A percentile compares a stretch with the other conserved stretches of the same genome.
Conservation (phyloP, 2,329 filamentous ascomycete species). For the Penicillium thymicola region DNA sequence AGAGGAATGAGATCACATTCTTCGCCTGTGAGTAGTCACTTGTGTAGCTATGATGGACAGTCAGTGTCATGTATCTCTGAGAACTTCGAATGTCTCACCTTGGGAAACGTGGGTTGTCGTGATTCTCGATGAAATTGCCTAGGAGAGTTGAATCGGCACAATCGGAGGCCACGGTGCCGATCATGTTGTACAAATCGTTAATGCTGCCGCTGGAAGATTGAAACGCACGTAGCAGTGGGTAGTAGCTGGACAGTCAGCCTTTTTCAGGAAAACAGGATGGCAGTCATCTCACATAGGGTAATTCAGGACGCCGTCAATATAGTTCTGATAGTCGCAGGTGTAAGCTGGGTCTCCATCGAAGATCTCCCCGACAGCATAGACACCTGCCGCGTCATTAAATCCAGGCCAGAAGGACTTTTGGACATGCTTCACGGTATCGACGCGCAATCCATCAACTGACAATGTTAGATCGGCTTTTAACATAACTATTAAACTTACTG, state of each 20-base stretch:
- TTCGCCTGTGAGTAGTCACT: slow-evolving; percentile 49
- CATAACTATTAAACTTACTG: slow-evolving; percentile 45
- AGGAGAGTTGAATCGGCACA: slow-evolving; percentile 49
- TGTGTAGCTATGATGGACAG: slow-evolving; percentile 23
- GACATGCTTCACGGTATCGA: slow-evolving; percentile 52
- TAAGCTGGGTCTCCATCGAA: slow-evolving; percentile 40
- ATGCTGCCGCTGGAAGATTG: slow-evolving; percentile 35
- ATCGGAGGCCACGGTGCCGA: slow-evolving; percentile 30
- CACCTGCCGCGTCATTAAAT: slow-evolving; percentile 42
- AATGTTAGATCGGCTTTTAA: not conserved
- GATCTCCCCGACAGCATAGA: slow-evolving; percentile 51
- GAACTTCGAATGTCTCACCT: slow-evolving; percentile 12
- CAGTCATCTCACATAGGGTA: slow-evolving; percentile 39
- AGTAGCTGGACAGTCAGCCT: slow-evolving; percentile 47
- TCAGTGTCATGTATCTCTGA: not conserved
- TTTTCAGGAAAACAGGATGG: slow-evolving; percentile 37
- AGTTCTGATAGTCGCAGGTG: slow-evolving; percentile 46
- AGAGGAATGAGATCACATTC: slow-evolving; percentile 60
- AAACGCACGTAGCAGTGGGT: slow-evolving; percentile 37
- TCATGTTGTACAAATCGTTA: slow-evolving; percentile 34
- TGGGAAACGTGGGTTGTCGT: slow-evolving; percentile 58
- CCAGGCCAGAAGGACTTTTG: slow-evolving; percentile 45
- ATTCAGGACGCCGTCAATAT: slow-evolving; percentile 48
- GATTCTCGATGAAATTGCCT: slow-evolving; percentile 59
- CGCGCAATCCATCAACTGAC: slow-evolving; percentile 50